phyloP scores from a whole-genome alignment of 2,329 filamentous ascomycete species.

The Fusarium sp. region DNA sequence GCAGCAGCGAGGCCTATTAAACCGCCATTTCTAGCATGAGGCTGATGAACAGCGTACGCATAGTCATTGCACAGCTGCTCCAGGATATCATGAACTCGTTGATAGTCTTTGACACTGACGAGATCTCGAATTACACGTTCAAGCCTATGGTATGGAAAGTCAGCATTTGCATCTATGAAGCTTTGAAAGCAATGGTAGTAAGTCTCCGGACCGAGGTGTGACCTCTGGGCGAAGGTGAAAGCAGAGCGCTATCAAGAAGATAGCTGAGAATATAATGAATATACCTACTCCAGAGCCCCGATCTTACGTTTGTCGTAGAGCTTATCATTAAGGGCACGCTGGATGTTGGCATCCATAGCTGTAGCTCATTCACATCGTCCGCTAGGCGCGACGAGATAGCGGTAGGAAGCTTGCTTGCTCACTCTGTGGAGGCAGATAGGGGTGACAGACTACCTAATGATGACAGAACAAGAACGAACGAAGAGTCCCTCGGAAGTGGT shows the following conservation, averaged over 20 bases:
- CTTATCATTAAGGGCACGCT: slow-evolving; percentile 95
- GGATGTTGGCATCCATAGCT: slow-evolving; percentile 86
- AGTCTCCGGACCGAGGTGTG: background rate
- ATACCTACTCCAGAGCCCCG: slow-evolving; percentile 88
- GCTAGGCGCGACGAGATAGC: slow-evolving; percentile 22
- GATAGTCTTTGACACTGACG: slow-evolving; percentile 78
- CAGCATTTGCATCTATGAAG: background rate
- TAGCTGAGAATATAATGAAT: background rate
- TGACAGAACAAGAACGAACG: background rate
- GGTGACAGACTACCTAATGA: background rate
- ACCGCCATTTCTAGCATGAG: slow-evolving; percentile 94
- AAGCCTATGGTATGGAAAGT: slow-evolving; percentile 64
- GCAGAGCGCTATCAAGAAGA: background rate
- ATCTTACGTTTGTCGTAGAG: slow-evolving; percentile 98
- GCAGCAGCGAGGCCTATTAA: slow-evolving; percentile 95
- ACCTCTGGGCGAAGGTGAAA: background rate
- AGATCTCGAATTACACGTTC: slow-evolving; percentile 91
- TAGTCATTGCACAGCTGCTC: slow-evolving; percentile 98
- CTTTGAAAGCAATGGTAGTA: background rate
- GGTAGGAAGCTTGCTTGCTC: background rate
- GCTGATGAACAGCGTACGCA: slow-evolving; percentile 96
- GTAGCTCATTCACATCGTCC: slow-evolving; percentile 37
- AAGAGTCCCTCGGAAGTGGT: slow-evolving; percentile 1
- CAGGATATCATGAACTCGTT: slow-evolving; percentile 85
- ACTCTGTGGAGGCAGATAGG: background rate